phyloP scores from a whole-genome alignment of 495 filamentous ascomycete species.

The Podospora pseudoanserina region DNA sequence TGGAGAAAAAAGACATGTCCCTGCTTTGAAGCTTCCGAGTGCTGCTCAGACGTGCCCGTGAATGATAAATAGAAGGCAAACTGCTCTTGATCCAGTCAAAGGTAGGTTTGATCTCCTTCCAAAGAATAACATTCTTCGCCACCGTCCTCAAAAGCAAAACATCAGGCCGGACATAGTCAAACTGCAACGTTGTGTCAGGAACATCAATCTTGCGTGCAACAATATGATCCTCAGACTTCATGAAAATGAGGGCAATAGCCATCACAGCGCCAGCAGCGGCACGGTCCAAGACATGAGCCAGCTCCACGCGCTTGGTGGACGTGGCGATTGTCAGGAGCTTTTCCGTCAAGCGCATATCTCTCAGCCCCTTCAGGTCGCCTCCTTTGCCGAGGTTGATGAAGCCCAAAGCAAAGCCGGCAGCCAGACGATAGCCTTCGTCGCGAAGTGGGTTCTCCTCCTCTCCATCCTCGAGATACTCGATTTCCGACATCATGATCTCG shows the following conservation, averaged over 20 bases:
- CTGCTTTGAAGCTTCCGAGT: constrained; percentile 61
- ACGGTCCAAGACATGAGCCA: constrained; percentile 88
- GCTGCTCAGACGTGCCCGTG: constrained; percentile 49
- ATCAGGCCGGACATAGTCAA: constrained; percentile 93
- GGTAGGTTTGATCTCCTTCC: constrained; percentile 71
- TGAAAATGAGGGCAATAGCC: constrained; percentile 89
- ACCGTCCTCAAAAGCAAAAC: constrained; percentile 86
- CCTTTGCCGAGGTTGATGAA: constrained; percentile 94
- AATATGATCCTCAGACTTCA: constrained; percentile 91
- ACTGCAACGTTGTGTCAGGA: constrained; percentile 81
- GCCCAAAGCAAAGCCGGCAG: constrained; percentile 89
- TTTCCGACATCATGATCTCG: constrained; percentile 96
- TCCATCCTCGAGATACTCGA: constrained; percentile 76
- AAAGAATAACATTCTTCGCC: constrained; percentile 90
- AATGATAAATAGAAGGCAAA: constrained; percentile 64
- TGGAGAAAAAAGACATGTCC: constrained; percentile 90
- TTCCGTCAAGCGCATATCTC: constrained; percentile 91
- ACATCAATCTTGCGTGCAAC: constrained; percentile 90
- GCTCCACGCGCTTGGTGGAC: constrained; percentile 77
- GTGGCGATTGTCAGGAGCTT: constrained; percentile 80
- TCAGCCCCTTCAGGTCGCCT: constrained; percentile 78
- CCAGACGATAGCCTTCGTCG: constrained; percentile 90
- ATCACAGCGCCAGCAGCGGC: constrained; percentile 87
- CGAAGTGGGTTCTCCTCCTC: constrained; percentile 70
- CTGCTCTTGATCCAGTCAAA: constrained; percentile 70